Evolutionary conservation across 495 filamentous ascomycete genomes (phyloP).

Genomic region (Neurospora pannonica): DNA sequence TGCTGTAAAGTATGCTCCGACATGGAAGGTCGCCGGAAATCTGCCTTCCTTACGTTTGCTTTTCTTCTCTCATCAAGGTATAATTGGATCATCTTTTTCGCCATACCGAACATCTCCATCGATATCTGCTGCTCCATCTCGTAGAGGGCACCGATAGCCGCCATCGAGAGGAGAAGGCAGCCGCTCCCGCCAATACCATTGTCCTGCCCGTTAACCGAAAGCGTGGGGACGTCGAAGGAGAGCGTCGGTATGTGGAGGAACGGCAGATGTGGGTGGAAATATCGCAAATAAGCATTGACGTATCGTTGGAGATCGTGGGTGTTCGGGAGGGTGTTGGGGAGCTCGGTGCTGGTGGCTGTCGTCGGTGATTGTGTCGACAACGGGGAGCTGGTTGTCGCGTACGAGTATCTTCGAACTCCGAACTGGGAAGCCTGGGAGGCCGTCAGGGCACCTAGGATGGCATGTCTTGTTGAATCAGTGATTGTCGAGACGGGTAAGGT

Average conservation of each 20-base stretch:
- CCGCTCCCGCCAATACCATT: constrained; percentile 73
- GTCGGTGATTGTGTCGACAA: constrained; percentile 45
- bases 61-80: constrained; percentile 91
- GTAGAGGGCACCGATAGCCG: constrained; percentile 91
- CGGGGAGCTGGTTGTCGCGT: constrained; percentile 56
- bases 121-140: constrained; percentile 73
- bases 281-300: constrained; percentile 82
- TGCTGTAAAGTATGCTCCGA: constrained; percentile 39
- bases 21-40: constrained; percentile 50
- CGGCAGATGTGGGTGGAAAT: constrained; percentile 90
- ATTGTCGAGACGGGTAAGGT: constrained; percentile 57
- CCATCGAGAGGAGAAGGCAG: constrained; percentile 89
- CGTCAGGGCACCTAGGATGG: constrained; percentile 67
- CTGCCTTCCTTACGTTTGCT: constrained; percentile 73
- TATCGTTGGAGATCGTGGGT: constrained; percentile 91
- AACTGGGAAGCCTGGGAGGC: constrained; percentile 61
- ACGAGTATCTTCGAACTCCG: constrained; percentile 69
- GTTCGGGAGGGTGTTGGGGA: constrained; percentile 55
- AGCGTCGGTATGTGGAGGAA: constrained; percentile 90
- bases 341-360: constrained; percentile 42
- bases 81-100: constrained; percentile 89
- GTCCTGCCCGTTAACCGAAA: constrained; percentile 50
- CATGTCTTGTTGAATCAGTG: constrained; percentile 86
- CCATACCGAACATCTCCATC: constrained; percentile 81
- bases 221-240: constrained; percentile 73